phyloP scores from a whole-genome alignment of 495 filamentous ascomycete species.

The Articulospora tetracladia region DNA sequence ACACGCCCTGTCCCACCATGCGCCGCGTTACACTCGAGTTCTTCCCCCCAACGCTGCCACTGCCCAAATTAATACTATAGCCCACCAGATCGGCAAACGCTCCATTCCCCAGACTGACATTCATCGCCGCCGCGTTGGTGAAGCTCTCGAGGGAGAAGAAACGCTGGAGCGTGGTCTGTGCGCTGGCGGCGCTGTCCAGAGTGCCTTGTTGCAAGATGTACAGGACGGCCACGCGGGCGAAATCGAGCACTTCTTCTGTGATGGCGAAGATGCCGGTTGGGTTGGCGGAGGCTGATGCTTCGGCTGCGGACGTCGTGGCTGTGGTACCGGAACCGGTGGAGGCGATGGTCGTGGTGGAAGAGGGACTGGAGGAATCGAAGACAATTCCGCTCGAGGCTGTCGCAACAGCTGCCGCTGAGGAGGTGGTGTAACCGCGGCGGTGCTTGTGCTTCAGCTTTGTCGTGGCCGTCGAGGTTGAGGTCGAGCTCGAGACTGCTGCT shows the following conservation, averaged over 20 bases:
- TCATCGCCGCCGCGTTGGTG: constrained; percentile 29
- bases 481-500: neutral
- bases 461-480: constrained; percentile 7
- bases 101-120: constrained; percentile 33
- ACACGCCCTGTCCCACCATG: neutral
- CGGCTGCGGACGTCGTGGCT: constrained; percentile 15
- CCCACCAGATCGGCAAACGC: constrained; percentile 43
- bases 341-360: constrained; percentile 16
- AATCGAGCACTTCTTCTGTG: constrained; percentile 55
- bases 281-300: constrained; percentile 15
- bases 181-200: constrained; percentile 47
- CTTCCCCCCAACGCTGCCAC: constrained; percentile 4
- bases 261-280: constrained; percentile 31
- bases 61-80: constrained; percentile 34
- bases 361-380: constrained; percentile 27
- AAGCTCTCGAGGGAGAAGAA: constrained; percentile 35
- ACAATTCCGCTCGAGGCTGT: constrained; percentile 20
- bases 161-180: constrained; percentile 52
- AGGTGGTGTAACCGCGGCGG: neutral
- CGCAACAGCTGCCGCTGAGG: constrained; percentile 20
- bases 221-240: constrained; percentile 61
- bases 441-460: neutral
- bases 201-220: constrained; percentile 55
- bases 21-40: neutral
- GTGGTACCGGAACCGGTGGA: constrained; percentile 24